Conservation (phyloP, 2,329 filamentous ascomycete genomes). For the Cladosporium oxysporum region DNA sequence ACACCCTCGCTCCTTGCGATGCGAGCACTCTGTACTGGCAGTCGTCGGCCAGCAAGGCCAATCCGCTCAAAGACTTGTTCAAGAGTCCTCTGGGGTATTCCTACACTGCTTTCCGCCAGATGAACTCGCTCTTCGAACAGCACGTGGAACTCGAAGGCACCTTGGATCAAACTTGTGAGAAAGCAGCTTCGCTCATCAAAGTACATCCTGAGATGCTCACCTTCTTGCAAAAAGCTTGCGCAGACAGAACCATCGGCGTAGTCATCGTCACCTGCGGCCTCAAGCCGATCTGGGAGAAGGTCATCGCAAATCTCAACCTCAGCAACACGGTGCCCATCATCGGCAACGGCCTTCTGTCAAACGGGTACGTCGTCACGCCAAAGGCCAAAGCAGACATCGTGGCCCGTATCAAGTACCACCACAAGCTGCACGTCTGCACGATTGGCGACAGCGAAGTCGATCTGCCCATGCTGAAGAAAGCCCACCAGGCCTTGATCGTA, state of each 20-base stretch:
- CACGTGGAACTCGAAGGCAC: slow-evolving; percentile 28
- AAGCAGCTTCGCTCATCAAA: slow-evolving; percentile 44
- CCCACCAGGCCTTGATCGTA: slow-evolving; percentile 58
- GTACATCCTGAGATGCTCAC: slow-evolving; percentile 53
- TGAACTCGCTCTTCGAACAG: slow-evolving; percentile 56
- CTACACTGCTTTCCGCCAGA: slow-evolving; percentile 58
- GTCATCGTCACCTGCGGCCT: slow-evolving; percentile 60
- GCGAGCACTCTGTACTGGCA: slow-evolving; percentile 57
- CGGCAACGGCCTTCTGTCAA: slow-evolving; percentile 51
- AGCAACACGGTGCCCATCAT: slow-evolving; percentile 51
- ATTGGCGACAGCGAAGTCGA: slow-evolving; percentile 65
- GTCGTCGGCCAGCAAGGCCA: slow-evolving; percentile 51
- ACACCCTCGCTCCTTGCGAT: slow-evolving; percentile 55
- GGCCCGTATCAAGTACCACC: slow-evolving; percentile 37
- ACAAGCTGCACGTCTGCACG: slow-evolving; percentile 50
- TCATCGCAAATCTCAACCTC: slow-evolving; percentile 50
- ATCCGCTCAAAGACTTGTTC: slow-evolving; percentile 57
- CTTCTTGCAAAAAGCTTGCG: slow-evolving; percentile 47
- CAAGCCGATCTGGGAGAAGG: slow-evolving; percentile 56
- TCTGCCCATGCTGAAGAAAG: slow-evolving; percentile 56
- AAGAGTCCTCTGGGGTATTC: slow-evolving; percentile 51
- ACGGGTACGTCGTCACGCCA: slow-evolving; percentile 55
- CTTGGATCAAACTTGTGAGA: slow-evolving; percentile 50
- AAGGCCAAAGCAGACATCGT: slow-evolving; percentile 54
- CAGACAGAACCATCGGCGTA: slow-evolving; percentile 30